Conservation (phyloP, 2,329 filamentous ascomycete genomes). For the Fusarium haematococcum region DNA sequence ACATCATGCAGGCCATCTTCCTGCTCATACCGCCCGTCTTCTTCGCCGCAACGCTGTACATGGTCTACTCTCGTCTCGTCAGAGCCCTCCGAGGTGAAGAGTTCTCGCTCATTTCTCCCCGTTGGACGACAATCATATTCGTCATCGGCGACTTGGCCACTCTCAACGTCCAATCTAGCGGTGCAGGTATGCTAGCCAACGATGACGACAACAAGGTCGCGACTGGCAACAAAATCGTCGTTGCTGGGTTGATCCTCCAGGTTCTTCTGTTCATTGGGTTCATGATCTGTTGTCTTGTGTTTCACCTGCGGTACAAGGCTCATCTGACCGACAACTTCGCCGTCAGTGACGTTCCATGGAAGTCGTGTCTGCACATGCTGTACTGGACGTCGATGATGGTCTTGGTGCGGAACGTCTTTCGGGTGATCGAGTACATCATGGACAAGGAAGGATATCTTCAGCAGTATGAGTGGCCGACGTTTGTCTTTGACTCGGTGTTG, state of each 20-base stretch:
- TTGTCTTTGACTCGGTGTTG: conserved; percentile 19
- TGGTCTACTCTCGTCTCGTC: conserved; percentile 26
- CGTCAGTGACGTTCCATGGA: neutral
- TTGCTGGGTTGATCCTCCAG: conserved; percentile 3
- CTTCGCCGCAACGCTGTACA: conserved; percentile 34
- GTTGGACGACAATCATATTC: conserved; percentile 26
- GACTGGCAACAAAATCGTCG: conserved; percentile 16
- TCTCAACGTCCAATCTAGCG: conserved; percentile 22
- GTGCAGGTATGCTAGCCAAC: conserved; percentile 13
- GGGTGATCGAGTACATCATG: conserved; percentile 27
- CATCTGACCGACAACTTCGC: neutral
- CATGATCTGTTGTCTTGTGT: conserved; percentile 11
- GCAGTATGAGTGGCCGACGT: conserved; percentile 32
- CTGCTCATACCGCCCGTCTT: conserved; percentile 22
- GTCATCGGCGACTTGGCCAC: conserved; percentile 26
- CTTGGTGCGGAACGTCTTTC: conserved; percentile 17
- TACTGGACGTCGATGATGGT: conserved; percentile 13
- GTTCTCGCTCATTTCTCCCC: conserved; percentile 9
- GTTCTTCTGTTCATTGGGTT: conserved; percentile 8
- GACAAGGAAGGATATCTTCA: conserved; percentile 21
- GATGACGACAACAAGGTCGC: neutral
- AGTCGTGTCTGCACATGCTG: conserved; percentile 17
- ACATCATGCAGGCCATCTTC: conserved; percentile 32
- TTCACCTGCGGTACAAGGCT: conserved; percentile 4
- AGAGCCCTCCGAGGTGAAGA: neutral